phyloP scores from a whole-genome alignment of 805 yeast species.

The Candida jianshihensis region DNA sequence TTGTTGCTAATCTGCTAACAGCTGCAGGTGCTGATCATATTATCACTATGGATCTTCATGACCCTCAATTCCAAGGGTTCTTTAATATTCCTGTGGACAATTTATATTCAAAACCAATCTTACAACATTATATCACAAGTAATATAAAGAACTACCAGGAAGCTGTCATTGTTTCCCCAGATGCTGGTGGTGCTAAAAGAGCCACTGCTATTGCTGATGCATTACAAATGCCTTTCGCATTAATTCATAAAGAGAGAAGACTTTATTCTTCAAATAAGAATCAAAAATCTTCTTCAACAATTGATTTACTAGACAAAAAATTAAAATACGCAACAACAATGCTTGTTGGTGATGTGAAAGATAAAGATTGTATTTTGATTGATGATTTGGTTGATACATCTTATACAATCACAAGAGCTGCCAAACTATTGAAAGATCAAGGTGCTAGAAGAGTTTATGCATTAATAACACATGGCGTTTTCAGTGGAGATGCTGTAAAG shows the following conservation, averaged over 20 bases:
- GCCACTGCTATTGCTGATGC: conserved; percentile 93
- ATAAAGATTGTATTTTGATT: conserved; percentile 78
- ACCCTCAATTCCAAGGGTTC: conserved; percentile 96
- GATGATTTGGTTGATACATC: conserved; percentile 96
- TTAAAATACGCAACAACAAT: conserved; percentile 69
- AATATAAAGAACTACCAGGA: conserved; percentile 73
- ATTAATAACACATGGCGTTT: conserved; percentile 85
- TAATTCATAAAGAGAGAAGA: conserved; percentile 90
- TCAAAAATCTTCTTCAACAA: conserved; percentile 8
- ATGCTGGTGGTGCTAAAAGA: conserved; percentile 98
- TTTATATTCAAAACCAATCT: conserved; percentile 77
- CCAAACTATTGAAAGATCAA: conserved; percentile 83
- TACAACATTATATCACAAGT: conserved; percentile 77
- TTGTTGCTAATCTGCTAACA: conserved; percentile 79
- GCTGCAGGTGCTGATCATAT: conserved; percentile 95
- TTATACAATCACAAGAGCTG: conserved; percentile 86
- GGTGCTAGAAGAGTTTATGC: conserved; percentile 88
- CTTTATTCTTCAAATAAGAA: conserved; percentile 23
- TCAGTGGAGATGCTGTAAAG: conserved; percentile 84
- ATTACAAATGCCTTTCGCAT: conserved; percentile 81
- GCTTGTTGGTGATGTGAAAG: conserved; percentile 93
- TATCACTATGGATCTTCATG: conserved; percentile 97
- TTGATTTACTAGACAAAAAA: conserved; percentile 15
- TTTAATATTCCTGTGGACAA: conserved; percentile 96
- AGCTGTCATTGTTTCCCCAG: conserved; percentile 93